Percentiles rank a stretch among this genome's conserved stretches.
phyloP scores from a whole-genome alignment of 805 yeast species.

The Wickerhamiella vanderwaltii region DNA sequence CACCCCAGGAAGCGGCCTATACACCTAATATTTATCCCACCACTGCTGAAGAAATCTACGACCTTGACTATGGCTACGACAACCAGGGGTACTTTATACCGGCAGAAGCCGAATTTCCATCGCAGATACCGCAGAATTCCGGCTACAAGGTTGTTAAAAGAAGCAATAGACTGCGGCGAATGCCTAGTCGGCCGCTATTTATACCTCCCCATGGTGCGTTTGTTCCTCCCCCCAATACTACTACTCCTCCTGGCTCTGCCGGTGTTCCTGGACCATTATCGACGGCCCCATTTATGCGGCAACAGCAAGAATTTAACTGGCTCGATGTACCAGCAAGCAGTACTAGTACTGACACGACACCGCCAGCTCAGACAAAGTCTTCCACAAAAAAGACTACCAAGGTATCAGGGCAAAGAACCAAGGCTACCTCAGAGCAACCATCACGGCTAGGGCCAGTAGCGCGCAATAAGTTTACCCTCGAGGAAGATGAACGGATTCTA shows the following conservation, averaged over 20 bases:
- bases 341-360: too few relatives aligned
- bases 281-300: background rate
- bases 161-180: background rate
- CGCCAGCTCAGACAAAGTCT: too few relatives aligned
- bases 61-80: background rate
- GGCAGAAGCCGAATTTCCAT: background rate
- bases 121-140: background rate
- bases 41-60: background rate
- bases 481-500: conserved; percentile 23
- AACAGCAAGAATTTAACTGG: too few relatives aligned
- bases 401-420: too few relatives aligned
- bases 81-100: conserved; percentile 3
- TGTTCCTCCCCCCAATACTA: background rate
- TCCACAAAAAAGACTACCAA: too few relatives aligned
- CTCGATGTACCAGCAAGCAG: too few relatives aligned
- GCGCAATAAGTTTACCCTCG: conserved; percentile 21
- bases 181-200: background rate
- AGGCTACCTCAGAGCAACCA: too few relatives aligned
- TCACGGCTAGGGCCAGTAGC: conserved; percentile 6
- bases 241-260: conserved; percentile 2
- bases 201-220: background rate
- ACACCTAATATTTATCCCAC: background rate
- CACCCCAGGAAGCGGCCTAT: background rate
- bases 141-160: background rate
- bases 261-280: conserved; percentile 1